Conservation (phyloP, 768 basidiomycete genomes). For the Russula brevipes region DNA sequence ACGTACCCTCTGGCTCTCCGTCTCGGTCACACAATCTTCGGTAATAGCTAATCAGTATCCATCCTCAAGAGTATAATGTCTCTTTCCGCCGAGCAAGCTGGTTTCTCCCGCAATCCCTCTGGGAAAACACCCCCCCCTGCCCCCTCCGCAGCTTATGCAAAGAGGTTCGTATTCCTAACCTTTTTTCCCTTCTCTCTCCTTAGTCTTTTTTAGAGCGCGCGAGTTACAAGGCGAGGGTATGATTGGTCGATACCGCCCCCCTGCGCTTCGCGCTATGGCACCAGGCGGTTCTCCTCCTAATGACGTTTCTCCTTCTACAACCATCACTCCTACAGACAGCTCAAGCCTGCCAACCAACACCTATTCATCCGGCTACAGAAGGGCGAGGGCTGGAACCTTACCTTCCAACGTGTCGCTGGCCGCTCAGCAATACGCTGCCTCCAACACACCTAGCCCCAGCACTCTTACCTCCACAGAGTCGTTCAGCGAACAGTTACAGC, state of each 20-base stretch:
- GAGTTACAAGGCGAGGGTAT: slow-evolving; percentile 79
- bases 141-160: slow-evolving; percentile 83
- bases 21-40: slow-evolving; percentile 32
- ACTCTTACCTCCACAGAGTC: slow-evolving; percentile 44
- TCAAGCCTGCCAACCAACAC: slow-evolving; percentile 61
- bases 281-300: slow-evolving; percentile 70
- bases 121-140: slow-evolving; percentile 90
- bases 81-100: slow-evolving; percentile 81
- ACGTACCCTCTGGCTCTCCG: slow-evolving; percentile 19
- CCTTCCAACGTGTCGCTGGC: slow-evolving; percentile 92
- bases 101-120: slow-evolving; percentile 76
- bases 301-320: slow-evolving; percentile 54
- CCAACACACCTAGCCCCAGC: slow-evolving; percentile 50
- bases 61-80: slow-evolving; percentile 77
- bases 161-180: slow-evolving; percentile 50
- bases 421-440: slow-evolving; percentile 73
- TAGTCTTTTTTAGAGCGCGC: slow-evolving; percentile 55
- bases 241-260: slow-evolving; percentile 70
- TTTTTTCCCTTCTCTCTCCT: slow-evolving; percentile 24
- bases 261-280: slow-evolving; percentile 65
- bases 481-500: slow-evolving; percentile 43
- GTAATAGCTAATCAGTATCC: slow-evolving; percentile 81
- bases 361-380: slow-evolving; percentile 82
- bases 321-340: slow-evolving; percentile 50
- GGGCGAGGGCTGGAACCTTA: slow-evolving; percentile 95